These are phyloP conservation scores for Apiospora sp. DNA, from an alignment of 2,329 filamentous ascomycete species.

Conservation along the genomic window DNA sequence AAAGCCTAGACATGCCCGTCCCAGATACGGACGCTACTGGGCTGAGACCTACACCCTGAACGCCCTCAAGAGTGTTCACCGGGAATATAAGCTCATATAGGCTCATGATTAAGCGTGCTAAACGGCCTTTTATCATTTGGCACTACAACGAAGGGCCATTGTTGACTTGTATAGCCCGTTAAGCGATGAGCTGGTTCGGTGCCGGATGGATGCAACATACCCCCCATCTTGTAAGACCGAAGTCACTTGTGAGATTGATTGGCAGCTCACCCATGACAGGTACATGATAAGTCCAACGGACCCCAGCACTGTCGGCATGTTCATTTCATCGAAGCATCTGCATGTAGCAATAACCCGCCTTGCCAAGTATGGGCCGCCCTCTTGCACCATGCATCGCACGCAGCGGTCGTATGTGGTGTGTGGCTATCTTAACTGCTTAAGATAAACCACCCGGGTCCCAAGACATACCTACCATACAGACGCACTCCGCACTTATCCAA, in stretches of 20 bases:
- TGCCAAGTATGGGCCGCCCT: background rate
- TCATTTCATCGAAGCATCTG: background rate
- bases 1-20: background rate
- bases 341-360: background rate
- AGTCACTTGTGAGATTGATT: background rate
- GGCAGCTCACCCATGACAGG: background rate
- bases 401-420: background rate
- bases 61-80: background rate
- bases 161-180: background rate
- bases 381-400: background rate
- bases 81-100: background rate
- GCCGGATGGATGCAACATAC: background rate
- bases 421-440: background rate
- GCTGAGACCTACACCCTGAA: background rate
- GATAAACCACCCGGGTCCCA: background rate
- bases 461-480: background rate
- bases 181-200: background rate
- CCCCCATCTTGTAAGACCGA: background rate
- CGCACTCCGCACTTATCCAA: background rate
- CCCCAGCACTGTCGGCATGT: background rate
- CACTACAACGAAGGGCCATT: background rate
- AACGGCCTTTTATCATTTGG: background rate
- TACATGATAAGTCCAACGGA: background rate
- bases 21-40: background rate
- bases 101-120: background rate